phyloP scores from a whole-genome alignment of 2,329 filamentous ascomycete species.

The Arthrobotrys entomopaga region DNA sequence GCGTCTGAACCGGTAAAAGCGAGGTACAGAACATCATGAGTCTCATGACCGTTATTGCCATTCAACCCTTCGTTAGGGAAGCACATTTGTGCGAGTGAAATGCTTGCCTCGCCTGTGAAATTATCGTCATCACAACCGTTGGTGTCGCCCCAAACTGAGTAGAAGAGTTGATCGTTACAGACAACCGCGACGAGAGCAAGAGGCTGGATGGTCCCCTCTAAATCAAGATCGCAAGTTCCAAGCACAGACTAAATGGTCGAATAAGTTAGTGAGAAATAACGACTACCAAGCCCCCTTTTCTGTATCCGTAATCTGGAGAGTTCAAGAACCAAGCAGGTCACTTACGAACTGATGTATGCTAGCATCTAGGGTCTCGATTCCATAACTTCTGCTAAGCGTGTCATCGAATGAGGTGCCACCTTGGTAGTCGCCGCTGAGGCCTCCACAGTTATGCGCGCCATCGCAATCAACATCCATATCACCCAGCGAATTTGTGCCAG shows the following conservation, averaged over 20 bases:
- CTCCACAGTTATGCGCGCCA: conserved; percentile 65
- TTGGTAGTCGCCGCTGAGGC: conserved; percentile 64
- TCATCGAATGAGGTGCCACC: conserved; percentile 66
- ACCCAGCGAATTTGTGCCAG: conserved; percentile 63
- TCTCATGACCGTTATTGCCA: conserved; percentile 69
- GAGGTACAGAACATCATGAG: conserved; percentile 71
- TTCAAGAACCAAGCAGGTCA: neutral
- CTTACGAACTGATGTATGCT: conserved; percentile 67
- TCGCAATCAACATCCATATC: conserved; percentile 73
- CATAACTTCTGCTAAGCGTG: conserved; percentile 60
- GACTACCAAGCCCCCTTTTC: neutral
- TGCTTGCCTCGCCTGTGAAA: conserved; percentile 68
- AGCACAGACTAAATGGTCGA: conserved; percentile 26
- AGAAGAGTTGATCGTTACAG: conserved; percentile 67
- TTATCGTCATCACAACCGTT: conserved; percentile 66
- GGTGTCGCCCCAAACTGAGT: conserved; percentile 72
- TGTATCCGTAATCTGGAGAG: too few relatives aligned
- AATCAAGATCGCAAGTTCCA: conserved; percentile 59
- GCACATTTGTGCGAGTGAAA: conserved; percentile 70
- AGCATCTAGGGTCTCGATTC: conserved; percentile 65
- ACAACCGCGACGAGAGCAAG: conserved; percentile 69
- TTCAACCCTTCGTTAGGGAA: conserved; percentile 67
- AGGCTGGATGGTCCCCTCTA: conserved; percentile 64
- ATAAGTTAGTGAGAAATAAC: too few relatives aligned
- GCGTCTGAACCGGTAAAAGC: conserved; percentile 70